A percentile compares a stretch with the other conserved stretches of the same genome.
phyloP scores from a whole-genome alignment of 2,329 filamentous ascomycete genomes.

The Arthrobotrys musiformis region DNA sequence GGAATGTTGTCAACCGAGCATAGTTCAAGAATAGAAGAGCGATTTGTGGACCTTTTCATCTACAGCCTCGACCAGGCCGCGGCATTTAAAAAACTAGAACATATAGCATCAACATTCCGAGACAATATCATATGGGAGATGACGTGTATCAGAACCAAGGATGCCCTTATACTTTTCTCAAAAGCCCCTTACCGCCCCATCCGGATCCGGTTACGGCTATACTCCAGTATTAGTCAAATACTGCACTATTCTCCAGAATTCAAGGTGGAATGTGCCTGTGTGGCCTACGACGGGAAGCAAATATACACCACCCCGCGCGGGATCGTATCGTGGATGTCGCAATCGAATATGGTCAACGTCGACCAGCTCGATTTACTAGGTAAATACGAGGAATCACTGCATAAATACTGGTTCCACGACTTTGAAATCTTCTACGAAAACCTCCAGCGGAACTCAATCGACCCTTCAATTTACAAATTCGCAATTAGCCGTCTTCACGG shows the following conservation, averaged over 20 bases:
- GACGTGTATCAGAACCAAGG: slow-evolving; percentile 77
- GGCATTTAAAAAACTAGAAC: slow-evolving; percentile 84
- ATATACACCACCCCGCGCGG: slow-evolving; percentile 82
- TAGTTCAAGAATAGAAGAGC: not conserved
- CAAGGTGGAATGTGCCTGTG: slow-evolving; percentile 83
- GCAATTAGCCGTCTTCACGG: slow-evolving; percentile 80
- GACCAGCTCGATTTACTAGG: slow-evolving; percentile 79
- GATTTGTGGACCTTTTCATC: slow-evolving; percentile 76
- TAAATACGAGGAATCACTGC: slow-evolving; percentile 80
- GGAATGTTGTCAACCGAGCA: slow-evolving; percentile 67
- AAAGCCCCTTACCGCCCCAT: slow-evolving; percentile 85
- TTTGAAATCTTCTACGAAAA: slow-evolving; percentile 85
- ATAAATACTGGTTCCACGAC: slow-evolving; percentile 83
- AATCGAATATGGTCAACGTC: slow-evolving; percentile 82
- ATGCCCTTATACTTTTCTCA: slow-evolving; percentile 84
- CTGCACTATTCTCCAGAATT: slow-evolving; percentile 79
- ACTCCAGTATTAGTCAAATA: slow-evolving; percentile 84
- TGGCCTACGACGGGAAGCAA: slow-evolving; percentile 81
- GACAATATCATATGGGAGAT: slow-evolving; percentile 77
- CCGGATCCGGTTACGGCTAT: slow-evolving; percentile 84
- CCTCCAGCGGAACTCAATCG: slow-evolving; percentile 76
- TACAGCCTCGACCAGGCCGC: slow-evolving; percentile 79
- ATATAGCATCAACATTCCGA: slow-evolving; percentile 77
- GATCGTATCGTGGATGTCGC: slow-evolving; percentile 80
- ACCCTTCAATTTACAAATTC: slow-evolving; percentile 86